A percentile compares a stretch with the other conserved stretches of the same genome.
Conservation (phyloP, 139 green algal species). For the Picochlorum sp. region DNA sequence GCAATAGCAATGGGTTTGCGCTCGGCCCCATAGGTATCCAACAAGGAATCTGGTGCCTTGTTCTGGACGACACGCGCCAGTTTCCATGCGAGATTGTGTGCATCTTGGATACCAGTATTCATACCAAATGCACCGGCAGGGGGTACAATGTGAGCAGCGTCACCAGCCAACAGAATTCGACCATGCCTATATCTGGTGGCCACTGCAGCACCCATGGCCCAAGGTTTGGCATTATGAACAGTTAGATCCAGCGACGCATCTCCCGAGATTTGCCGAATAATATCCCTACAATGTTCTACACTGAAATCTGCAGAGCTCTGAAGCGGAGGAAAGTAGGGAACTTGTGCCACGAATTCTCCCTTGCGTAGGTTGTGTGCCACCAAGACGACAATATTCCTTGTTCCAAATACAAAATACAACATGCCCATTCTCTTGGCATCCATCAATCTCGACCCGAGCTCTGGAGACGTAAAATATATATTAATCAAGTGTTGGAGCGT, state of each 20-base stretch:
- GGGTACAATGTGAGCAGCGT: constrained; percentile 87
- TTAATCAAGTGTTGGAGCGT: constrained; percentile 80
- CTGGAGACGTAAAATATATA: constrained; percentile 68
- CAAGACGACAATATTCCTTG: constrained; percentile 65
- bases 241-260: constrained; percentile 16
- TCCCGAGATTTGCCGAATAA: constrained; percentile 44
- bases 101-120: constrained; percentile 88
- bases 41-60: constrained; percentile 27
- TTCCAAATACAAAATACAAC: constrained; percentile 96
- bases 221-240: constrained; percentile 37
- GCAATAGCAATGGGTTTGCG: constrained; percentile 56
- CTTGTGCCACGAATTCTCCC: constrained; percentile 93
- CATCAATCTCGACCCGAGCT: constrained; percentile 18
- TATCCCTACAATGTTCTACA: constrained; percentile 17
- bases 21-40: constrained; percentile 72
- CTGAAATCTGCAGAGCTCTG: constrained; percentile 71
- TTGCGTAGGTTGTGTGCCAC: constrained; percentile 76
- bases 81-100: constrained; percentile 94
- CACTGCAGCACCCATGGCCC: constrained; percentile 80
- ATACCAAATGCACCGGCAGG: constrained; percentile 89
- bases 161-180: constrained; percentile 72
- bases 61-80: constrained; percentile 62
- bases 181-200: constrained; percentile 47
- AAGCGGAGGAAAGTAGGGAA: constrained; percentile 83
- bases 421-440: constrained; percentile 55